These are phyloP conservation scores for Elaeis guineensis DNA, from an alignment of 176 grass and related monocot genomes.

Conservation along the genomic window DNA sequence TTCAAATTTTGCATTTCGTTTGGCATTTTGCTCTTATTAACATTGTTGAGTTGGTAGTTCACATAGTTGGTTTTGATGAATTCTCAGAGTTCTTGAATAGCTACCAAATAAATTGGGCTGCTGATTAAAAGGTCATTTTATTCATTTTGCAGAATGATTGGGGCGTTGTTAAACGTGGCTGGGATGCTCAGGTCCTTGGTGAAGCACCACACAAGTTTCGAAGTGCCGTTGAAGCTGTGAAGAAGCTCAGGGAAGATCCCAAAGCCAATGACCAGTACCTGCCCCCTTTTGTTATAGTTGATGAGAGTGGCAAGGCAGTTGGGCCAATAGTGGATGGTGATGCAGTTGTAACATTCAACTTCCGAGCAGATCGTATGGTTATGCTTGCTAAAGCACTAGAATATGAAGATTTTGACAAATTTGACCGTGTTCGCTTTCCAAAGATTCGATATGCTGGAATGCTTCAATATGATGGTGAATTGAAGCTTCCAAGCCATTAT, in stretches of 20 bases:
- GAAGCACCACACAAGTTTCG: slow-evolving; percentile 87
- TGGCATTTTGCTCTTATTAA: no score
- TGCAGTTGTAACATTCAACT: slow-evolving; percentile 93
- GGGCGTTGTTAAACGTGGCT: slow-evolving; percentile 89
- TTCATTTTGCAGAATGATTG: slow-evolving; percentile 73
- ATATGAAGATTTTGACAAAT: slow-evolving; percentile 85
- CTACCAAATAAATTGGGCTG: no score
- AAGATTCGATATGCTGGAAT: slow-evolving; percentile 92
- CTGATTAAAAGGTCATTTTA: neutral
- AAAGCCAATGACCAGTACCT: slow-evolving; percentile 81
- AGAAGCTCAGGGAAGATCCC: slow-evolving; percentile 60
- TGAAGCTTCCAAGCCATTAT: slow-evolving; percentile 65
- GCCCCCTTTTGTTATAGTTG: slow-evolving; percentile 91
- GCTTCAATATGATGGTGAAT: slow-evolving; percentile 96
- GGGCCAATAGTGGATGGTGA: slow-evolving; percentile 89
- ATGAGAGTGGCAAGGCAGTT: slow-evolving; percentile 73
- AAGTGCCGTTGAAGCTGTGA: slow-evolving; percentile 84
- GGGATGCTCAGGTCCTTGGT: slow-evolving; percentile 97
- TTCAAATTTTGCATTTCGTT: no score
- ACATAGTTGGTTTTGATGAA: no score
- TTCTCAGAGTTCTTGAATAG: no score
- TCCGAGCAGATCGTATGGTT: slow-evolving; percentile 92
- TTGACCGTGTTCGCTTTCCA: slow-evolving; percentile 76
- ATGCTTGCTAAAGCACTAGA: slow-evolving; percentile 95
- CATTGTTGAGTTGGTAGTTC: no score